phyloP scores from a whole-genome alignment of 2,329 filamentous ascomycete genomes.

The Penicillium sp. region DNA sequence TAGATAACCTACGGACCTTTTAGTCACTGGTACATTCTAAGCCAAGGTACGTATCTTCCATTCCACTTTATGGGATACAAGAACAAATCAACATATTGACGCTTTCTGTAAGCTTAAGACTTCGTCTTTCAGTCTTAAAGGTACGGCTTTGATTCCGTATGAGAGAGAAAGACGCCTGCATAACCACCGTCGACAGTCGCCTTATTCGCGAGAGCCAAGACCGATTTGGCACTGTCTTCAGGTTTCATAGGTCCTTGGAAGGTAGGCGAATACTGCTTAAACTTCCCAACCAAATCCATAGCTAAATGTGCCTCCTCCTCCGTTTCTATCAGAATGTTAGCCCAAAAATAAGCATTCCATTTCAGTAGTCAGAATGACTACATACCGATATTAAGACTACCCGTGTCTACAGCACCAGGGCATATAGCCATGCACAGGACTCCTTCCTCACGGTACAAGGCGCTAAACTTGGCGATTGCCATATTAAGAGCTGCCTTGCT shows the following conservation, averaged over 20 bases:
- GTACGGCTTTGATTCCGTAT: constrained; percentile 52
- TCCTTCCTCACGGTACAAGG: constrained; percentile 47
- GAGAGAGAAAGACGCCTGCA: constrained; percentile 51
- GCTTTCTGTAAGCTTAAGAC: no score
- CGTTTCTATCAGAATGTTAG: constrained; percentile 3
- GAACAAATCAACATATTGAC: no score
- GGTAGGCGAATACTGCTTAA: constrained; percentile 35
- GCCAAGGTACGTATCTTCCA: no score
- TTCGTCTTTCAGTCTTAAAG: constrained; percentile 2
- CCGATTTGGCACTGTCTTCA: constrained; percentile 31
- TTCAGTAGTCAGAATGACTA: constrained; percentile 12
- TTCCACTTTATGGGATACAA: no score
- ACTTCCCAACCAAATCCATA: constrained; percentile 18
- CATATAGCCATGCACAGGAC: constrained; percentile 52
- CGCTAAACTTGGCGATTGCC: constrained; percentile 51
- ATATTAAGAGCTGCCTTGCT: constrained; percentile 54
- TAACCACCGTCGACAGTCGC: constrained; percentile 44
- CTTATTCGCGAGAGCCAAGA: constrained; percentile 29
- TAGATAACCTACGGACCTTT: no score
- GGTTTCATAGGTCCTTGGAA: constrained; percentile 33
- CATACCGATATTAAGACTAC: constrained; percentile 24
- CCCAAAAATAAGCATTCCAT: constrained; percentile 2
- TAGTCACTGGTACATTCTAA: no score
- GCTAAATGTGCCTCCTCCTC: constrained; percentile 5
- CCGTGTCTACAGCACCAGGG: constrained; percentile 52